phyloP scores from a whole-genome alignment of 2,329 filamentous ascomycete genomes.

The Zymoseptoria passerinii region DNA sequence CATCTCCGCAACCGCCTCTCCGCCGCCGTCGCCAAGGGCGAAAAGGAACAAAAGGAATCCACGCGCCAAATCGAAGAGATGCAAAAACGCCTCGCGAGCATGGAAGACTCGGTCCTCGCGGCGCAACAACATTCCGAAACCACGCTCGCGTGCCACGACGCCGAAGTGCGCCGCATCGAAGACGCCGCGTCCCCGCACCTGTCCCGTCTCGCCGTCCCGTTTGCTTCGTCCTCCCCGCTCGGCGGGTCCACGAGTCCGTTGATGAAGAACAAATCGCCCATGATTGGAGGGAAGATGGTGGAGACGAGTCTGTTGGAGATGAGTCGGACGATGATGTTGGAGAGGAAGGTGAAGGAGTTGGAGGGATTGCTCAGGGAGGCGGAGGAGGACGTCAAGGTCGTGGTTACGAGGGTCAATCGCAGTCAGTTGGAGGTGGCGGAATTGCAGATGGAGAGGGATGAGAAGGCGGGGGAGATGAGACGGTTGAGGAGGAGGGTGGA shows the following conservation, averaged over 20 bases:
- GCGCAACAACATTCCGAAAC: slow-evolving; percentile 85
- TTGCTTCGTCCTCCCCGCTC: slow-evolving; percentile 43
- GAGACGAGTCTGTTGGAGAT: slow-evolving; percentile 52
- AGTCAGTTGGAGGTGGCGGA: slow-evolving; percentile 77
- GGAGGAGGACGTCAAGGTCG: slow-evolving; percentile 74
- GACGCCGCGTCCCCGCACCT: slow-evolving; percentile 72
- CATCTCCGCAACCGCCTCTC: slow-evolving; percentile 67
- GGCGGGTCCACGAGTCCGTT: slow-evolving; percentile 46
- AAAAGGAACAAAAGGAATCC: slow-evolving; percentile 72
- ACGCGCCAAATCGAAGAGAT: slow-evolving; percentile 74
- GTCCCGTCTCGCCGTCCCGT: slow-evolving; percentile 51
- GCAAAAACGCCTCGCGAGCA: slow-evolving; percentile 66
- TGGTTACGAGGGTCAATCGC: slow-evolving; percentile 71
- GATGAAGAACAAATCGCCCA: slow-evolving; percentile 41
- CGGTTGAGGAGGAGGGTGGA: slow-evolving; percentile 60
- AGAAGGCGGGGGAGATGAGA: slow-evolving; percentile 62
- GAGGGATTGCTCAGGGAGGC: slow-evolving; percentile 71
- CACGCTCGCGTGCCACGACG: slow-evolving; percentile 72
- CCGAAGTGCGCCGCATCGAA: slow-evolving; percentile 67
- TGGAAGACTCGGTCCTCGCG: slow-evolving; percentile 75
- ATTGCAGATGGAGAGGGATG: slow-evolving; percentile 66
- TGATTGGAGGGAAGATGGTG: slow-evolving; percentile 52
- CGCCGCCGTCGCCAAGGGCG: slow-evolving; percentile 73
- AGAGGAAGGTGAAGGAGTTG: slow-evolving; percentile 71
- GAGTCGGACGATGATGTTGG: slow-evolving; percentile 64